Conservation (phyloP, 805 yeast species). For the Henningerozyma blattae region DNA sequence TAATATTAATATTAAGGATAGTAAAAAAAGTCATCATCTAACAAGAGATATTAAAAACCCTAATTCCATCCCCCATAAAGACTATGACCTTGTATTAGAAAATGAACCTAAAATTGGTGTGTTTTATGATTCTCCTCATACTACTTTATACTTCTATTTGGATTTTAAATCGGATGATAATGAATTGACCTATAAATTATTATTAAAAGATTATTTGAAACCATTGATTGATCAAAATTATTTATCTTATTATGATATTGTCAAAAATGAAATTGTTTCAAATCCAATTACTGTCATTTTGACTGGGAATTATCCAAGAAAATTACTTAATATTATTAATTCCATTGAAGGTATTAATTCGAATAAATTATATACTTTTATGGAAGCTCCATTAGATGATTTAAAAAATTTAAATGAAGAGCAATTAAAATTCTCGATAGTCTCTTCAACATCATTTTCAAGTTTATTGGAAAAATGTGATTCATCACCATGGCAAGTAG, state of each 20-base stretch:
- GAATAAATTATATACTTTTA: constrained; percentile 25
- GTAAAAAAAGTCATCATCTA: background rate
- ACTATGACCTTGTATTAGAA: too few species aligned
- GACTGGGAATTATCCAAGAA: constrained; percentile 51
- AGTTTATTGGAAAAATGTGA: constrained; percentile 11
- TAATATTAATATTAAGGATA: constrained; percentile 23
- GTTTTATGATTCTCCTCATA: constrained; percentile 32
- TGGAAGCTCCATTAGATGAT: constrained; percentile 35
- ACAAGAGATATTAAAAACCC: too few species aligned
- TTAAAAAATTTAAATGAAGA: constrained; percentile 13
- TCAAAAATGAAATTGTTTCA: constrained; percentile 22
- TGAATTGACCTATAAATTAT: constrained; percentile 30
- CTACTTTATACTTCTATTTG: constrained; percentile 48
- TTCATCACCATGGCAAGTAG: constrained; percentile 2
- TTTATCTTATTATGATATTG: constrained; percentile 36
- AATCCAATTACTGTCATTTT: constrained; percentile 54
- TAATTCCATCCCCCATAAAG: too few species aligned
- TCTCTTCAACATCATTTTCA: constrained; percentile 34
- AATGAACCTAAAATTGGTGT: constrained; percentile 25
- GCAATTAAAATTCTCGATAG: constrained; percentile 10
- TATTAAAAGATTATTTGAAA: constrained; percentile 32
- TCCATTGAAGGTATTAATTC: background rate
- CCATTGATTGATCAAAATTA: constrained; percentile 37
- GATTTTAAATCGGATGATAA: constrained; percentile 47
- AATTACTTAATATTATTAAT: constrained; percentile 6